Conservation (phyloP, 2,329 filamentous ascomycete genomes). For the Ambrosiella xylebori region DNA sequence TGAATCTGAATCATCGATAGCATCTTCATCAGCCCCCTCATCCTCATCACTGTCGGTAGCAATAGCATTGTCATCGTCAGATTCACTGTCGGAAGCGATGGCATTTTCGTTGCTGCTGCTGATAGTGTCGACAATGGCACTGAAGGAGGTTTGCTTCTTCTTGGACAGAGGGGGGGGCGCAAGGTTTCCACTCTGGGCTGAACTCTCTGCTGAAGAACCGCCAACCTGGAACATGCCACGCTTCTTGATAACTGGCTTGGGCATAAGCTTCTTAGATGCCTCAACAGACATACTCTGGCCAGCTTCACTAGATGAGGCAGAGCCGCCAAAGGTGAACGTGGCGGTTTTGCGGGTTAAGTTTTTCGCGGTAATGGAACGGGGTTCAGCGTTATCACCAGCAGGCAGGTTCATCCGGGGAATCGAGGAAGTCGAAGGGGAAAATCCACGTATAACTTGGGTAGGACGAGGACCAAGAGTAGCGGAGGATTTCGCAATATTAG, state of each 20-base stretch:
- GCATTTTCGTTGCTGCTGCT: slow-evolving; percentile 41
- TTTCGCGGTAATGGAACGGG: slow-evolving; percentile 31
- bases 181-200: slow-evolving; percentile 34
- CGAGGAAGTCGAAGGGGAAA: slow-evolving; percentile 44
- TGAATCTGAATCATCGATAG: slow-evolving; percentile 30
- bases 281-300: slow-evolving; percentile 29
- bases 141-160: slow-evolving; percentile 73
- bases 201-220: slow-evolving; percentile 59
- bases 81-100: slow-evolving; percentile 34
- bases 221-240: slow-evolving; percentile 34
- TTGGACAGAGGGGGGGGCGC: slow-evolving; percentile 22
- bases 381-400: slow-evolving; percentile 20
- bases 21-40: slow-evolving; percentile 50
- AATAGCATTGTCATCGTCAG: slow-evolving; percentile 29
- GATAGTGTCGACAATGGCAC: slow-evolving; percentile 53
- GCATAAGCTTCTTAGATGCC: slow-evolving; percentile 16
- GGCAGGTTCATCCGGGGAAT: slow-evolving; percentile 8
- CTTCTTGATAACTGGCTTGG: slow-evolving; percentile 18
- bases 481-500: not conserved
- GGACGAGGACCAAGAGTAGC: slow-evolving; percentile 27
- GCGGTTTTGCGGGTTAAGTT: slow-evolving; percentile 48
- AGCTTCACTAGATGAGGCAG: slow-evolving; percentile 54
- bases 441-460: slow-evolving; percentile 47
- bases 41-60: slow-evolving; percentile 35
- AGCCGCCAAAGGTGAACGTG: slow-evolving; percentile 59